Base-by-base conservation (phyloP, 2,329 filamentous ascomycete genomes). In the Arthrobotrys megalospora region DNA sequence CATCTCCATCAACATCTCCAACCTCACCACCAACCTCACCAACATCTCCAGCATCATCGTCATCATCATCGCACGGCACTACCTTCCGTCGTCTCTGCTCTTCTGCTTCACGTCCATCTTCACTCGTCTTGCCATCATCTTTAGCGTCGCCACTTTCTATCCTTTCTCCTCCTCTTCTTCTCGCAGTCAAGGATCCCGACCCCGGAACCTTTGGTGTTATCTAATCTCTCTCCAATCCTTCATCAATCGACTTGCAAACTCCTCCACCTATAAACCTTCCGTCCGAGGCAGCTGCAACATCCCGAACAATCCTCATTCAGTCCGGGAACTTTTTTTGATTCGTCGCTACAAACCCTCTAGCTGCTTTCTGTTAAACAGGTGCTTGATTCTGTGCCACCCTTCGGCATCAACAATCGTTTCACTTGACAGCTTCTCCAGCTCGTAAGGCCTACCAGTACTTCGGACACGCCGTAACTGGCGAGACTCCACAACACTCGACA, bases 321-420 rank as follows among this genome's bases (percentile, higher is more conserved):
- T 43, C 55, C 19, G 12, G 41, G 5, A 60, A 36, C 55, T 60
- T 60, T 10, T 12, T 24, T 38, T 48, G 55, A 48, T 63, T 53
- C 16, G 45, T 53, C 43, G 19, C 19, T 41, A 32, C 55, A n/a
- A 38, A 6, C 28, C 6, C 32, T 45, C 47, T 65, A 41, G 45
- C 55, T 60, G 48, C 53, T 58, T 43, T 58, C 8, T 6, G 14
- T 45, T 45, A 21, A 52, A 34, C 14, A 43, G 36, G 47, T 43
- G 43, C 19, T 58, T 41, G 41, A 41, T 36, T 53, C 73, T 63
- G 73, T 77, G 73, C 73, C 73, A 70, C 73, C 38, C 16, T 58
- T 71, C 60, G 58, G 66, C 73, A 77, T 66, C 45, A 28, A 67
- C 73, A 53, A 77, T 55, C 38, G 45, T 52, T 55, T 50, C 58